Conservation (phyloP, 352 stramenopile genomes). For the Aphanomyces cochlioides region DNA sequence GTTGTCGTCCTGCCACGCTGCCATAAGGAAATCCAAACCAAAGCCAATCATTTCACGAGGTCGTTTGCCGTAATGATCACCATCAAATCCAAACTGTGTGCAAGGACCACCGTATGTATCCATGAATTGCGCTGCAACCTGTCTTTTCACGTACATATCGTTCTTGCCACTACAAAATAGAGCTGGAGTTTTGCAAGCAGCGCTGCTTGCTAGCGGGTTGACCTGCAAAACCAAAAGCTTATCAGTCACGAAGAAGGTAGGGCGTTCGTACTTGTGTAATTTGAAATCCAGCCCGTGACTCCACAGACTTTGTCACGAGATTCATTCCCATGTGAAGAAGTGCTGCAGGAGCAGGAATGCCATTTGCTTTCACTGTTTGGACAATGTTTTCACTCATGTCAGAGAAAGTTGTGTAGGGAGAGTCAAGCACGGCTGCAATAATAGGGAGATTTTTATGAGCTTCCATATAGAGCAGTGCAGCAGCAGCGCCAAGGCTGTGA, state of each 20-base stretch:
- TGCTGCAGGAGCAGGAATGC: slow-evolving; percentile 58
- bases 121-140: slow-evolving; percentile 57
- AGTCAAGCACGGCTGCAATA: slow-evolving; percentile 62
- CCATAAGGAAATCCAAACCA: background rate
- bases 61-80: slow-evolving; percentile 9
- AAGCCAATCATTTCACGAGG: background rate
- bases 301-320: slow-evolving; percentile 65
- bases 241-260: slow-evolving; percentile 46
- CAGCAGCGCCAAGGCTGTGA: slow-evolving; percentile 78
- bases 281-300: slow-evolving; percentile 64
- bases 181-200: slow-evolving; percentile 55
- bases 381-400: slow-evolving; percentile 64
- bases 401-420: slow-evolving; percentile 61
- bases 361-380: slow-evolving; percentile 54
- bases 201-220: background rate
- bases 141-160: slow-evolving; percentile 64
- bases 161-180: slow-evolving; percentile 58
- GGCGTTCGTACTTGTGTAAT: slow-evolving; percentile 58
- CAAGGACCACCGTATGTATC: slow-evolving; percentile 52
- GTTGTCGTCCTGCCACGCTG: background rate
- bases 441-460: slow-evolving; percentile 47
- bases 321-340: slow-evolving; percentile 59
- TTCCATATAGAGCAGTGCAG: slow-evolving; percentile 63
- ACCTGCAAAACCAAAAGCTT: background rate
- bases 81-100: slow-evolving; percentile 3